Conservation (phyloP, 306 rosid genomes). For the Dicorynia guianensis region DNA sequence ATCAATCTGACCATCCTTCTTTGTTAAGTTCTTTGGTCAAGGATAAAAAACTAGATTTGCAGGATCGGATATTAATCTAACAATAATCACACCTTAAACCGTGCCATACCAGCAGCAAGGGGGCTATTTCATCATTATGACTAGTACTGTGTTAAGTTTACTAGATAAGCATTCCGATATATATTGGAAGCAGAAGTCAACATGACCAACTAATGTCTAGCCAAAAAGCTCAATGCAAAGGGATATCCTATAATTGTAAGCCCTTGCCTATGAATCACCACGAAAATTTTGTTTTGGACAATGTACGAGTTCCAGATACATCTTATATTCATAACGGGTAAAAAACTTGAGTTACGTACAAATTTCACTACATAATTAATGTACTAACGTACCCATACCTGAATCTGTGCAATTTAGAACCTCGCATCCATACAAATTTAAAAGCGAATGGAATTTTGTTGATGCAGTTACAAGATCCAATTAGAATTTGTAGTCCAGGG, state of each 20-base stretch:
- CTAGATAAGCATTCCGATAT: neutral
- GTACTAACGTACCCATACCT: no score
- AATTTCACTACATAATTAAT: no score
- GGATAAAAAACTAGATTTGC: conserved; percentile 1
- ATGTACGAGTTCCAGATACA: no score
- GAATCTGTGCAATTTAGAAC: no score
- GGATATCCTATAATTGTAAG: neutral
- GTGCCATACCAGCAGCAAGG: neutral
- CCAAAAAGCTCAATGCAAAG: conserved; percentile 1
- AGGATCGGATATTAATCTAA: neutral
- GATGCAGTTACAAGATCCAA: neutral
- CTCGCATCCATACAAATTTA: neutral
- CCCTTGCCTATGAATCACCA: no score
- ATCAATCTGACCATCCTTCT: neutral
- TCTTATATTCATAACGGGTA: no score
- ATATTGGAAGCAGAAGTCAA: neutral
- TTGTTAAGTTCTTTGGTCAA: neutral
- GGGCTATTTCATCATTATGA: no score
- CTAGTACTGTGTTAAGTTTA: no score
- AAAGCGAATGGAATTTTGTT: neutral
- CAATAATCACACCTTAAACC: neutral
- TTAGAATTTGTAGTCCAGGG: neutral
- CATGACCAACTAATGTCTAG: neutral
- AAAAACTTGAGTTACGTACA: no score
- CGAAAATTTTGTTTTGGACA: no score